Percentiles rank a stretch among this genome's conserved stretches.
phyloP scores from a whole-genome alignment of 1,284 basidiomycete genomes.

The Ceratobasidium sp. region DNA sequence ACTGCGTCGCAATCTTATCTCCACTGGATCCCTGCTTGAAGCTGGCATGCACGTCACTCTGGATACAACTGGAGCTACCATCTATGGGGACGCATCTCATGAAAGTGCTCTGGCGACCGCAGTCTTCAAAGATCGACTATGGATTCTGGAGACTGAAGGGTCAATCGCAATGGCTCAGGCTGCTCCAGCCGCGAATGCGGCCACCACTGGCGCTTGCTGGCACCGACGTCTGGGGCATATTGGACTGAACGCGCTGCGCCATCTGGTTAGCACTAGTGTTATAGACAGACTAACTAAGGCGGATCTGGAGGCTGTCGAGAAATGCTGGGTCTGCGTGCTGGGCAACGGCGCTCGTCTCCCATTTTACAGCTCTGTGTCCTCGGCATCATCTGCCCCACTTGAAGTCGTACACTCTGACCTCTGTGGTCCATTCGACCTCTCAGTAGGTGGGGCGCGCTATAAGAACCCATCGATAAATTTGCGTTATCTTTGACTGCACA shows the following conservation, averaged over 20 bases:
- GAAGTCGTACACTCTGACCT: too few relatives aligned
- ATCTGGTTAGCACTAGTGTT: not conserved
- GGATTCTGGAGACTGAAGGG: not conserved
- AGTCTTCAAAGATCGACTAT: not conserved
- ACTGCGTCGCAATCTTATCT: slow-evolving; percentile 4
- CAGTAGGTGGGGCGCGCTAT: too few relatives aligned
- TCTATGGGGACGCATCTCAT: not conserved
- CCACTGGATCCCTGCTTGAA: not conserved
- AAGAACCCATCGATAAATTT: not conserved
- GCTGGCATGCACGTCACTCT: not conserved
- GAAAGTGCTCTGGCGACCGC: not conserved
- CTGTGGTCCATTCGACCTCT: too few relatives aligned
- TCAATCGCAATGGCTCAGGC: not conserved
- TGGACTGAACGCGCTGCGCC: not conserved
- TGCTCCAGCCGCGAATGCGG: not conserved
- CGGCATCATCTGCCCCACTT: too few relatives aligned
- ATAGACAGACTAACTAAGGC: not conserved
- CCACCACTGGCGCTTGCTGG: not conserved
- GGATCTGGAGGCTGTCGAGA: slow-evolving; percentile 2
- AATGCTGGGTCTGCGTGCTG: slow-evolving; percentile 43
- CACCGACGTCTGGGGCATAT: not conserved
- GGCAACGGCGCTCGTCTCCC: slow-evolving; percentile 39
- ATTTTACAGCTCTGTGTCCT: slow-evolving; percentile 36
- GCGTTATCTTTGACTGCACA: not conserved
- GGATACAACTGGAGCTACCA: not conserved